phyloP scores from a whole-genome alignment of 2,329 filamentous ascomycete genomes.

The Colletotrichum agaves region DNA sequence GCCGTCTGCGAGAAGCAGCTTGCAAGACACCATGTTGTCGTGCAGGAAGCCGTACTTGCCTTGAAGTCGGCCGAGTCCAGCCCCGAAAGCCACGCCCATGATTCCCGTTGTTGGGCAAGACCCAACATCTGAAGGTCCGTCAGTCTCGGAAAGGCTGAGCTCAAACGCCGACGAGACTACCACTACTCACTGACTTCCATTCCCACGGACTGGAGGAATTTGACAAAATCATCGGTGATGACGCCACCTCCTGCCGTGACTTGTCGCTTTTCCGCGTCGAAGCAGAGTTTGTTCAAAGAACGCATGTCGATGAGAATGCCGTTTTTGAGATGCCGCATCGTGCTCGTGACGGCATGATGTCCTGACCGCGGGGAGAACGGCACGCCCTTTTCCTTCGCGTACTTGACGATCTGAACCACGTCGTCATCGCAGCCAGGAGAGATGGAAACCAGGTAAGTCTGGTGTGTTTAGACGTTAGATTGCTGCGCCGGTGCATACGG shows the following conservation, averaged over 20 bases:
- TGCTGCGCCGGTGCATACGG: not conserved
- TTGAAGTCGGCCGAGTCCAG: slow-evolving; percentile 46
- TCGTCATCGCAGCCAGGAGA: slow-evolving; percentile 19
- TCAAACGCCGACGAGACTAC: not conserved
- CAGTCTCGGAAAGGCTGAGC: no score
- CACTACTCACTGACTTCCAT: slow-evolving; percentile 31
- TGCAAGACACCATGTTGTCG: slow-evolving; percentile 48
- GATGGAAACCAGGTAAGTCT: slow-evolving; percentile 24
- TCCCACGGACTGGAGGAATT: slow-evolving; percentile 21
- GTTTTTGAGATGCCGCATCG: slow-evolving; percentile 31
- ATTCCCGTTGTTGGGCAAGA: slow-evolving; percentile 41
- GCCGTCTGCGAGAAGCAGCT: slow-evolving; percentile 44
- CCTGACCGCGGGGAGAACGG: slow-evolving; percentile 35
- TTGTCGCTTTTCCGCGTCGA: slow-evolving; percentile 32
- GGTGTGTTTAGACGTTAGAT: not conserved
- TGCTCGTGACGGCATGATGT: slow-evolving; percentile 37
- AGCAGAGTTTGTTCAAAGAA: slow-evolving; percentile 38
- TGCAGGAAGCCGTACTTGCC: slow-evolving; percentile 39
- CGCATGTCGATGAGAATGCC: slow-evolving; percentile 42
- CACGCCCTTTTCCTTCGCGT: slow-evolving; percentile 21
- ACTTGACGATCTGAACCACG: slow-evolving; percentile 27
- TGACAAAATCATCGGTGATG: slow-evolving; percentile 27
- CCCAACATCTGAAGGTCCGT: slow-evolving; percentile 4
- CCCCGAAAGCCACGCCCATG: slow-evolving; percentile 45
- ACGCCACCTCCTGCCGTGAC: slow-evolving; percentile 21